Evolutionary conservation across 1,284 basidiomycete species (phyloP).

Genomic region (Cryptococcus sp.): DNA sequence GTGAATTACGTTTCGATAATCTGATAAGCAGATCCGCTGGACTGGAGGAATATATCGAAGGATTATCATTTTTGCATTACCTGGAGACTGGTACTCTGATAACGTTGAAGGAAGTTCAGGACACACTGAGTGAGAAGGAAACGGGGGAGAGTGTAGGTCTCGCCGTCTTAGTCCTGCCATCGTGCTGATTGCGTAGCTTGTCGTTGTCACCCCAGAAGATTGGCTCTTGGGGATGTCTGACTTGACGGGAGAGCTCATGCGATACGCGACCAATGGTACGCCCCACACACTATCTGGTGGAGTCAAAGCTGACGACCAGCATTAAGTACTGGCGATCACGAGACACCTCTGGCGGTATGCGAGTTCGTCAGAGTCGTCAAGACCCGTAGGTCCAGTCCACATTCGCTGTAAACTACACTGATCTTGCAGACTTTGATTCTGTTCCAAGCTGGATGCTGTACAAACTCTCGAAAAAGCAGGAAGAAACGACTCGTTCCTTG

Average conservation of each 20-base stretch:
- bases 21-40: constrained; percentile 47
- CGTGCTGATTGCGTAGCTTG: constrained; percentile 18
- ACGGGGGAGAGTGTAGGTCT: constrained; percentile 59
- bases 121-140: constrained; percentile 55
- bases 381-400: constrained; percentile 55
- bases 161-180: not conserved
- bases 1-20: not conserved
- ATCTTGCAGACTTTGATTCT: constrained; percentile 31
- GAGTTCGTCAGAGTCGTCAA: constrained; percentile 74
- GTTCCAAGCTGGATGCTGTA: constrained; percentile 27
- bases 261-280: constrained; percentile 69
- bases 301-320: constrained; percentile 23
- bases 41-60: constrained; percentile 90
- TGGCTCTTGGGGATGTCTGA: constrained; percentile 91
- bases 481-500: constrained; percentile 75
- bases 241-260: constrained; percentile 93
- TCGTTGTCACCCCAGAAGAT: constrained; percentile 73
- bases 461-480: constrained; percentile 78
- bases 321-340: constrained; percentile 64
- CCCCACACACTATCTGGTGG: not conserved
- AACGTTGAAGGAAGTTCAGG: constrained; percentile 64
- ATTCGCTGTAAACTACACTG: not conserved
- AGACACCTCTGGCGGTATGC: constrained; percentile 65
- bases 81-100: constrained; percentile 69
- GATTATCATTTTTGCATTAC: constrained; percentile 82